These are phyloP conservation scores for Metarhizium robertsii DNA, from an alignment of 2,329 filamentous ascomycete species.

Conservation along the genomic window DNA sequence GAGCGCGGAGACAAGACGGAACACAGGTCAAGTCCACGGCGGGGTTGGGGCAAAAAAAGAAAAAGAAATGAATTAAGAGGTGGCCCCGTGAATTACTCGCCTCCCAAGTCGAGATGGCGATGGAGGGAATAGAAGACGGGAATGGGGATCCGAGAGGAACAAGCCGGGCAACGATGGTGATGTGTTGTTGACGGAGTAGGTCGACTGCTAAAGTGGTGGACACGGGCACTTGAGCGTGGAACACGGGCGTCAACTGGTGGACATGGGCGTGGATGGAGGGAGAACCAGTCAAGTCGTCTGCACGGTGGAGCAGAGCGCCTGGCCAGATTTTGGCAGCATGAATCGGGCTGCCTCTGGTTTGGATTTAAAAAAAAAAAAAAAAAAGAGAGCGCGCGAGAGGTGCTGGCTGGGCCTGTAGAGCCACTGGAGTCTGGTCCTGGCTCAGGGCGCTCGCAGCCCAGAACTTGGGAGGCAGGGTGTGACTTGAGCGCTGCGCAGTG, in stretches of 20 bases:
- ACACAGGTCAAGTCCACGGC: background rate
- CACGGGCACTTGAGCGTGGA: background rate
- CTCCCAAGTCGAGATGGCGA: conserved; percentile 3
- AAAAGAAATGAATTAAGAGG: background rate
- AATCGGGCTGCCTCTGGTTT: no score
- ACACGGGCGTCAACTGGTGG: no score
- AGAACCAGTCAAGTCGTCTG: no score
- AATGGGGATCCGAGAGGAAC: background rate
- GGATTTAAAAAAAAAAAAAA: no score
- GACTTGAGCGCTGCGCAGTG: background rate
- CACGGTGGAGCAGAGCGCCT: no score
- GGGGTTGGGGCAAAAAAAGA: background rate
- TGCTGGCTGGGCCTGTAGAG: no score
- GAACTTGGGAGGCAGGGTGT: no score
- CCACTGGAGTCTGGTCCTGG: no score
- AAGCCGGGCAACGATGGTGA: background rate
- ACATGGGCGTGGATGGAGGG: no score
- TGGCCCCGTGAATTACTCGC: background rate
- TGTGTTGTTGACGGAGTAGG: conserved; percentile 4
- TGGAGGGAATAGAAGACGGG: background rate
- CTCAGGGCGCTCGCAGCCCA: no score
- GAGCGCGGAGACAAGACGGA: background rate
- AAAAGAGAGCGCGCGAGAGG: no score
- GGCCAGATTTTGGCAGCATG: background rate
- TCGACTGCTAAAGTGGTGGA: background rate